Percentiles rank a stretch among this genome's conserved stretches.
Evolutionary conservation across 768 basidiomycete genomes (phyloP).

Genomic region (Chalciporus pseudorubinellus): DNA sequence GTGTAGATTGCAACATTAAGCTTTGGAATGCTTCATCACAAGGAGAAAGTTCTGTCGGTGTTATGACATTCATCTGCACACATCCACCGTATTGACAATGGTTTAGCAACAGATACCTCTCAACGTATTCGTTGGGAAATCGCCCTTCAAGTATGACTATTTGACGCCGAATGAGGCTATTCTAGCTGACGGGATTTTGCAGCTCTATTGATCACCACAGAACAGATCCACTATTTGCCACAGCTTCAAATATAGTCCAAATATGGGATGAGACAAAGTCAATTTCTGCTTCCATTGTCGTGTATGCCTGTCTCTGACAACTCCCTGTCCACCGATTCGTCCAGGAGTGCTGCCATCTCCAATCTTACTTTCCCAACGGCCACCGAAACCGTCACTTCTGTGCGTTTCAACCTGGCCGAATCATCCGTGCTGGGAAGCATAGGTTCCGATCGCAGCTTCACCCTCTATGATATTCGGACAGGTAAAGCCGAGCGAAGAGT

Average conservation of each 20-base stretch:
- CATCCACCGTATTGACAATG: constrained; percentile 1
- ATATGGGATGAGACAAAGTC: constrained; percentile 98
- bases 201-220: constrained; percentile 95
- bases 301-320: constrained; percentile 6
- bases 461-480: constrained; percentile 93
- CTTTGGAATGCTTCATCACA: constrained; percentile 60
- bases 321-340: constrained; percentile 2
- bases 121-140: constrained; percentile 79
- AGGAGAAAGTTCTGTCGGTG: constrained; percentile 40
- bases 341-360: constrained; percentile 78
- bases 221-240: constrained; percentile 86
- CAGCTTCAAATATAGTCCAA: constrained; percentile 90
- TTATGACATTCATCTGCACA: not conserved
- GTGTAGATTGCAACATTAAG: constrained; percentile 80
- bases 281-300: not conserved
- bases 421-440: constrained; percentile 92
- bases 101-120: constrained; percentile 52
- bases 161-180: not conserved
- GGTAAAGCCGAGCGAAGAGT: constrained; percentile 92
- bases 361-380: constrained; percentile 85
- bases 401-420: constrained; percentile 94
- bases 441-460: constrained; percentile 94
- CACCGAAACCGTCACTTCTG: constrained; percentile 82
- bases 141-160: constrained; percentile 78
- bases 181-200: constrained; percentile 4